A percentile compares a stretch with the other conserved stretches of the same genome.
phyloP scores from a whole-genome alignment of 495 filamentous ascomycete species.

The Parachaetomium inaequale region DNA sequence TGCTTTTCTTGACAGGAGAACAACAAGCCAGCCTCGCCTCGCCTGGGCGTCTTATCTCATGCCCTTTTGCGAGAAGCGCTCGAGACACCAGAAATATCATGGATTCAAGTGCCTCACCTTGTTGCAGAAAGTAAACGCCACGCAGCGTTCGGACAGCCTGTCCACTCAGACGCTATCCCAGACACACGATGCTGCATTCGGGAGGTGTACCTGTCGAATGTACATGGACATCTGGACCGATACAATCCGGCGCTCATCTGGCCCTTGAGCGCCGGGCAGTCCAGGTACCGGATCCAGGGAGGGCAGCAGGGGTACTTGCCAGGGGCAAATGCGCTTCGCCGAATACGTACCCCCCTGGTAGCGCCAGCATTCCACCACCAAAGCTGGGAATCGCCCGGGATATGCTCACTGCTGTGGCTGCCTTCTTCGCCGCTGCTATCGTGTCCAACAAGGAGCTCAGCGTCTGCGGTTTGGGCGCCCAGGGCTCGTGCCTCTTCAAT shows the following conservation, averaged over 20 bases:
- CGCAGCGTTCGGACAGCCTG: constrained; percentile 1
- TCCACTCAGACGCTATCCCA: constrained; percentile 14
- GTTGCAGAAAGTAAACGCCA: not conserved
- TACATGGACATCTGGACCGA: no score
- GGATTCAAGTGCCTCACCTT: not conserved
- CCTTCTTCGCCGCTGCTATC: not conserved
- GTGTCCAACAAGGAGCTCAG: not conserved
- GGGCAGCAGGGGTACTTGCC: constrained; percentile 28
- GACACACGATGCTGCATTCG: constrained; percentile 22
- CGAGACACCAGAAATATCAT: no score
- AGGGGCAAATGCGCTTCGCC: constrained; percentile 21
- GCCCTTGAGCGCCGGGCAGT: not conserved
- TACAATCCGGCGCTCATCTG: not conserved
- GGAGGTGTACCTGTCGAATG: constrained; percentile 2
- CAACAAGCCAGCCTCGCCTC: not conserved
- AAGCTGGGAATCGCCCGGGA: not conserved
- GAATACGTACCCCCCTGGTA: constrained; percentile 15
- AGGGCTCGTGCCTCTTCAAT: not conserved
- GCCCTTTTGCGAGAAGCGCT: no score
- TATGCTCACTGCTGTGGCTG: not conserved
- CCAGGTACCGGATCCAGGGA: constrained; percentile 17
- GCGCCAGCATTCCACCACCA: constrained; percentile 14
- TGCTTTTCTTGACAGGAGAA: no score
- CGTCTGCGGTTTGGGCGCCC: not conserved
- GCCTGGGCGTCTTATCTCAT: no score